Base-by-base conservation (phyloP, 805 yeast genomes). In the Zygosaccharomyces pseudorouxii region DNA sequence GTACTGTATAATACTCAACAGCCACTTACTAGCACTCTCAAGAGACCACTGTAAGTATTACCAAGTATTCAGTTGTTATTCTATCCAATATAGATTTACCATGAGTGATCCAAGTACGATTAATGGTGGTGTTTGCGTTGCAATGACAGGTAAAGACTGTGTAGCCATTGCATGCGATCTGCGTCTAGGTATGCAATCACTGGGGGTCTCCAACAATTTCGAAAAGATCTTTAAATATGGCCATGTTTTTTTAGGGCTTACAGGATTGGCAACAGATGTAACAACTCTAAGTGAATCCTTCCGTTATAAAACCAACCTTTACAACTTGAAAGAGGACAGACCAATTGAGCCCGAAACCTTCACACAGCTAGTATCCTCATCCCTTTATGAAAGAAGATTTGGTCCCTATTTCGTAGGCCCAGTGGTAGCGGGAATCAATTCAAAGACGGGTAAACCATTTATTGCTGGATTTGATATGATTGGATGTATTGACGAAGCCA, bases 321-420 rank as follows among this genome's bases (percentile, higher is more conserved):
- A 90, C 72, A 89, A 86, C 68, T 75, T 95, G 69, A 78, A 88
- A 59, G 99, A 93, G 67, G 97, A 90, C 67, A 80, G 97, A 59
- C 73, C 79, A 30, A 88, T 93, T 59, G 97, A 93, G 69, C 99
- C 99, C 7, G 83, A 84, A 59, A 85, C 93, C 1, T 86, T 93
- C 69, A 96, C 98, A 43, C 88, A 92, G 66, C 78, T 93, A 58
- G 95, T 93, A 11, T 86, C 96, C 22, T 79, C 95, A 14, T 81
- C 97, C 20, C 77, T 93, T 54, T 93, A 92, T 68, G 95, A 89
- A 68, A 84, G 80, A 64, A 79, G 99, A 71, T 85, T 86, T 65
- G 98, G 98, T 2, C 99, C 99, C 9, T 93, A 89, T 75, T 93
- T 93, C 63, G 88, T 89, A 27, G 96, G 97, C 1, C 99, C 99